Evolutionary conservation across 345 rosid species (phyloP).

Genomic region (Anastatica hierochuntica): DNA sequence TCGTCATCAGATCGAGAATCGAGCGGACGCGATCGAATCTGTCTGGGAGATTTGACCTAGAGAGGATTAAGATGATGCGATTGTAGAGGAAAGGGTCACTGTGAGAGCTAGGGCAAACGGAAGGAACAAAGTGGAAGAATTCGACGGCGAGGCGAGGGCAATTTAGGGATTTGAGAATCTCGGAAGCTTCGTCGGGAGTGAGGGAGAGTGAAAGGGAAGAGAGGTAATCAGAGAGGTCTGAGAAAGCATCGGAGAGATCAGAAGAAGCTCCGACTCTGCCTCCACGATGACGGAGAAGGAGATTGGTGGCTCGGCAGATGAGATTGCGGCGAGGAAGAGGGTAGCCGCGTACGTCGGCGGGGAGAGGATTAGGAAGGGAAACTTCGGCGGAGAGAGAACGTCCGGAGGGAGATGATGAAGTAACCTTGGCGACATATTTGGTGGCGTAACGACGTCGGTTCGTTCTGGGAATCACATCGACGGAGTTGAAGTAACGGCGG

Average conservation of each 20-base stretch:
- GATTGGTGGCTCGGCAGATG: slow-evolving; percentile 60
- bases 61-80: slow-evolving; percentile 61
- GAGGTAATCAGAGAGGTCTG: slow-evolving; percentile 45
- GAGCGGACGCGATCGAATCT: slow-evolving; percentile 39
- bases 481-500: slow-evolving; percentile 11
- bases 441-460: slow-evolving; percentile 51
- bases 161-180: slow-evolving; percentile 73
- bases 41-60: slow-evolving; percentile 47
- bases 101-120: slow-evolving; percentile 40
- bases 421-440: slow-evolving; percentile 63
- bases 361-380: slow-evolving; percentile 38
- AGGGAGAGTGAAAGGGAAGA: slow-evolving; percentile 50
- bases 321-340: slow-evolving; percentile 65
- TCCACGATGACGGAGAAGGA: slow-evolving; percentile 27
- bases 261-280: neutral
- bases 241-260: slow-evolving; percentile 26
- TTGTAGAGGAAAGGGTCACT: slow-evolving; percentile 55
- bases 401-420: slow-evolving; percentile 70
- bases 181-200: slow-evolving; percentile 68
- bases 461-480: neutral
- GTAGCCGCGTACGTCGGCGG: slow-evolving; percentile 67
- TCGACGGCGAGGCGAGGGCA: slow-evolving; percentile 52
- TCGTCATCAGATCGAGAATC: slow-evolving; percentile 51
- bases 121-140: slow-evolving; percentile 56
- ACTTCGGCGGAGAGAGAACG: slow-evolving; percentile 73